phyloP scores from a whole-genome alignment of 352 stramenopile species.

The Aphanomyces euteiches region DNA sequence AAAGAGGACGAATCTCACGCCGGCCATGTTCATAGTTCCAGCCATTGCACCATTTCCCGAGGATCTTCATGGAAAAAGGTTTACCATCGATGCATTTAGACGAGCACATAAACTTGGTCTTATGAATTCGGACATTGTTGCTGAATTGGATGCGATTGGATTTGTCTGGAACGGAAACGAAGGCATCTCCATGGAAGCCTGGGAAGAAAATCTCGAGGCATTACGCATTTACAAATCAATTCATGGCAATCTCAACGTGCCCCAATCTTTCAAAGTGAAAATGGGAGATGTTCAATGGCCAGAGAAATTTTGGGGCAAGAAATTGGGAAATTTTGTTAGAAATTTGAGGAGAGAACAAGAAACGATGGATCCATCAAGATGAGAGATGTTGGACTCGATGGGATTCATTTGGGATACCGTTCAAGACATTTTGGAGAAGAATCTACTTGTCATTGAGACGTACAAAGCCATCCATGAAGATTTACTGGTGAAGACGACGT shows the following conservation, averaged over 20 bases:
- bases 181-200: neutral
- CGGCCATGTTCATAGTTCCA: neutral
- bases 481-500: neutral
- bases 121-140: conserved; percentile 5
- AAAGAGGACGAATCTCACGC: neutral
- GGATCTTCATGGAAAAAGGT: conserved; percentile 13
- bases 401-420: conserved; percentile 2
- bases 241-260: conserved; percentile 3
- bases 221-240: conserved; percentile 22
- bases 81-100: neutral
- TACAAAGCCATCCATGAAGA: neutral
- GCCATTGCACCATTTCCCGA: neutral
- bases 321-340: neutral
- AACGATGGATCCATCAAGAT: neutral
- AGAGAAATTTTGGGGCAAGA: neutral
- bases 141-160: neutral
- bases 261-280: neutral
- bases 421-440: neutral
- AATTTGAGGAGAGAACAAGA: neutral
- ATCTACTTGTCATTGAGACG: neutral
- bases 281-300: conserved; percentile 6
- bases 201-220: neutral
- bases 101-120: neutral
- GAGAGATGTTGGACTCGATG: neutral
- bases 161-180: conserved; percentile 6